Percentiles rank a stretch among this genome's conserved stretches.
These are phyloP conservation scores for Coemansia sp. DNA, from an alignment of 192 early-diverging fungal species.

Conservation along the genomic window DNA sequence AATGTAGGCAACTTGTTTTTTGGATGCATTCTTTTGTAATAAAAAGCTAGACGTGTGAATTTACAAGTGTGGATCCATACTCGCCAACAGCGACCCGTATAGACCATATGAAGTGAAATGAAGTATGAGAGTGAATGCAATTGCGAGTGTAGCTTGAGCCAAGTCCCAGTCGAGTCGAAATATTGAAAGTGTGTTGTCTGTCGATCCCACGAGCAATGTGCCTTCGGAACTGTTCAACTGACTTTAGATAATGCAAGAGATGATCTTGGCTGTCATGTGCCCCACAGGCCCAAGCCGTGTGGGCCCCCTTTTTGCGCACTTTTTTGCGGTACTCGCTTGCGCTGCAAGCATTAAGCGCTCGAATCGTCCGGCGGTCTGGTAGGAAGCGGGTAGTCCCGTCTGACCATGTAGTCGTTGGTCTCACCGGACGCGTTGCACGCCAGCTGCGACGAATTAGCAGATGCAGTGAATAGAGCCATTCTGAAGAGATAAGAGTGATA, in stretches of 20 bases:
- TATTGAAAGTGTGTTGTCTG: too few species aligned
- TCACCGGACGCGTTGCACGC: not conserved
- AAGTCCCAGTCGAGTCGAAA: too few species aligned
- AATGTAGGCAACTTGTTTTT: not conserved
- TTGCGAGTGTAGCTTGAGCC: too few species aligned
- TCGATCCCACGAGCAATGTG: too few species aligned
- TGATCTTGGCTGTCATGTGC: too few species aligned
- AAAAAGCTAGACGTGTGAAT: not conserved
- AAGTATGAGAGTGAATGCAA: too few species aligned
- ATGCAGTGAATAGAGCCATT: conserved; percentile 1
- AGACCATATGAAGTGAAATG: too few species aligned
- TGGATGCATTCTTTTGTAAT: not conserved
- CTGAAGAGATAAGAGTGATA: not conserved
- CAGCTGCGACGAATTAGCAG: not conserved
- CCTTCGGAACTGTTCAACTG: too few species aligned
- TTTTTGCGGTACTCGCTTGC: not conserved
- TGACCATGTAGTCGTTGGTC: not conserved
- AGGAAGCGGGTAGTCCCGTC: conserved; percentile 38
- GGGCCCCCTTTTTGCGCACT: not conserved
- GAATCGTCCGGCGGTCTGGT: conserved; percentile 35
- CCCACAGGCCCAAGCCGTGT: not conserved
- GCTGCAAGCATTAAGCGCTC: not conserved
- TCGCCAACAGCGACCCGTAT: too few species aligned
- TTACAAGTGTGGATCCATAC: too few species aligned
- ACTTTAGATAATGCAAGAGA: too few species aligned